Evolutionary conservation across 1,139 yeast species (phyloP).

Genomic region (Lodderomyces oxycetoniae): DNA sequence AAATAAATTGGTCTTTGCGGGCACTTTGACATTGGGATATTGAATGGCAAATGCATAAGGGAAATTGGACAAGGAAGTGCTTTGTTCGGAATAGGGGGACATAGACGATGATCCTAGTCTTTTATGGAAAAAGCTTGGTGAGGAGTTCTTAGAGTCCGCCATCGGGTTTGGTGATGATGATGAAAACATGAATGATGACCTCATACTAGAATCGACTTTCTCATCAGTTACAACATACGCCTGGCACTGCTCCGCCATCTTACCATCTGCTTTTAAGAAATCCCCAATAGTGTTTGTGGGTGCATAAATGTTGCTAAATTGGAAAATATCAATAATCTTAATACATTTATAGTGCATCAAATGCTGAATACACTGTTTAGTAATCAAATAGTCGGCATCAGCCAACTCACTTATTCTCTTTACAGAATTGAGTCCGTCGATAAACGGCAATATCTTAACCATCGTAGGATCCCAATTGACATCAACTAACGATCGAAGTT

Average conservation of each 20-base stretch:
- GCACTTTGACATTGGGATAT: conserved; percentile 33
- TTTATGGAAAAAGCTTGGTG: conserved; percentile 11
- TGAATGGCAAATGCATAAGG: conserved; percentile 6
- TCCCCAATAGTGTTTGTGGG: conserved; percentile 74
- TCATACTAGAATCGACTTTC: conserved; percentile 7
- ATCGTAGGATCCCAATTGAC: conserved; percentile 97
- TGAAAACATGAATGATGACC: neutral
- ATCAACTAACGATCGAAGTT: conserved; percentile 66
- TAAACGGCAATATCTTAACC: conserved; percentile 78
- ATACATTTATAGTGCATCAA: conserved; percentile 85
- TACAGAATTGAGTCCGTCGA: conserved; percentile 84
- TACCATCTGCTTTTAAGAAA: conserved; percentile 55
- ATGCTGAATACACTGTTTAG: conserved; percentile 87
- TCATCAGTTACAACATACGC: conserved; percentile 55
- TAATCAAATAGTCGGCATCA: conserved; percentile 71
- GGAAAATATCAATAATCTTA: conserved; percentile 79
- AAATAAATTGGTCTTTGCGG: conserved; percentile 65
- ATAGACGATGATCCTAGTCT: conserved; percentile 13
- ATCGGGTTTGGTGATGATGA: conserved; percentile 4
- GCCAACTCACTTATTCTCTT: conserved; percentile 73
- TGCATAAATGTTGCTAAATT: conserved; percentile 83
- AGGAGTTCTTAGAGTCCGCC: conserved; percentile 4
- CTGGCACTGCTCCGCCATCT: conserved; percentile 80
- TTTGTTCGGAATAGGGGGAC: conserved; percentile 15
- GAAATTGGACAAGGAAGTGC: conserved; percentile 10